A percentile compares a stretch with the other conserved stretches of the same genome.
Evolutionary conservation across 345 rosid species (phyloP).

Genomic region (Populus pruinosa): DNA sequence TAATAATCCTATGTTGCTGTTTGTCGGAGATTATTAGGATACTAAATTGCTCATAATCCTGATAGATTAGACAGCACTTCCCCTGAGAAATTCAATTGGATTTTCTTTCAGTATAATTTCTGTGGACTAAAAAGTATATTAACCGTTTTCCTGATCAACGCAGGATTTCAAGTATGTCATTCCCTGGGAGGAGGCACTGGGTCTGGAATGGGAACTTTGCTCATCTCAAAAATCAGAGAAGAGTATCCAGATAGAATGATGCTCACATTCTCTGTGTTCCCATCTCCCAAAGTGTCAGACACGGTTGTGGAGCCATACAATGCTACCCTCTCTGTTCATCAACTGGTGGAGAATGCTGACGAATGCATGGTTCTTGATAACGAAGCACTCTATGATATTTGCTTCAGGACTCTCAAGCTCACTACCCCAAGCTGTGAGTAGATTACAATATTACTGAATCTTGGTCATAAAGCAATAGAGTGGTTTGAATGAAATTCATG

Average conservation of each 20-base stretch:
- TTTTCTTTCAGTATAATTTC: too few species aligned
- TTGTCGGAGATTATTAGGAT: background rate
- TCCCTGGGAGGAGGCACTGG: slow-evolving; percentile 40
- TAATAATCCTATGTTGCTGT: background rate
- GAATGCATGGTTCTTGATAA: slow-evolving; percentile 44
- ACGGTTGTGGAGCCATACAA: slow-evolving; percentile 42
- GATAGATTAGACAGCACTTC: background rate
- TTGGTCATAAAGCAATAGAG: background rate
- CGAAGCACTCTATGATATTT: slow-evolving; percentile 37
- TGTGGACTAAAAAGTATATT: background rate
- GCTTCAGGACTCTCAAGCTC: slow-evolving; percentile 40
- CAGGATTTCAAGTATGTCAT: slow-evolving; percentile 40
- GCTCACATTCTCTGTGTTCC: slow-evolving; percentile 33
- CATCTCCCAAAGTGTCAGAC: slow-evolving; percentile 34
- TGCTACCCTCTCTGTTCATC: slow-evolving; percentile 41
- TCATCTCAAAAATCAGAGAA: slow-evolving; percentile 41
- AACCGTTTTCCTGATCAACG: background rate
- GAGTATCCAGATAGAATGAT: slow-evolving; percentile 36
- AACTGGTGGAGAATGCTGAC: slow-evolving; percentile 40
- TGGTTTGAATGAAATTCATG: background rate
- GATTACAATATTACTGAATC: too few species aligned
- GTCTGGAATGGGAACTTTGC: slow-evolving; percentile 39
- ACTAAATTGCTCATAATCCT: background rate
- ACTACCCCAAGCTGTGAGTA: slow-evolving; percentile 41
- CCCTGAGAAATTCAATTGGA: background rate